A percentile compares a stretch with the other conserved stretches of the same genome.
Conservation (phyloP, 176 grass and related monocot genomes). For the Poa pratensis region DNA sequence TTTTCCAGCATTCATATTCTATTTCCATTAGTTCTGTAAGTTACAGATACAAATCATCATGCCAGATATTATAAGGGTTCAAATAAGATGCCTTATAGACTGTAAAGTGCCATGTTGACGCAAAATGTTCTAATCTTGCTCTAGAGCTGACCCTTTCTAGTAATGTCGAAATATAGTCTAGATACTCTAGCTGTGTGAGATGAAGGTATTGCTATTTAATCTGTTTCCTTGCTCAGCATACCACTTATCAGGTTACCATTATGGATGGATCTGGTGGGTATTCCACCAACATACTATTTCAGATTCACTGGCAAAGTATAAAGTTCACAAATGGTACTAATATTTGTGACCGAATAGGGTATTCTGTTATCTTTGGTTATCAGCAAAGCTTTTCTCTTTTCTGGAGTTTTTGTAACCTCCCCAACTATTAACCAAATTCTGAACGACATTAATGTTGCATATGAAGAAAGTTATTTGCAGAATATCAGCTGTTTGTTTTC, state of each 20-base stretch:
- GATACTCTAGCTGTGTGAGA: neutral
- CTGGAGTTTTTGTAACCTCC: neutral
- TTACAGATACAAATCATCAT: neutral
- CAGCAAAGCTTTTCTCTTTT: neutral
- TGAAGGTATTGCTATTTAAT: constrained; percentile 28
- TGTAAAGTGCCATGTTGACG: neutral
- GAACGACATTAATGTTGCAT: neutral
- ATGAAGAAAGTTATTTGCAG: neutral
- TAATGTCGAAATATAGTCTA: neutral
- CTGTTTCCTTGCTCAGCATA: neutral
- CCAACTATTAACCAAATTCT: neutral
- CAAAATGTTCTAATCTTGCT: neutral
- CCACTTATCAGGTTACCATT: neutral
- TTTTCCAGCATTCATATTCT: constrained; percentile 1
- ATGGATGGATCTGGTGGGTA: neutral
- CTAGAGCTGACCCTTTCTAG: neutral
- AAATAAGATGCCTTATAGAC: neutral
- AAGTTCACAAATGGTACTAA: neutral
- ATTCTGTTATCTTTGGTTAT: neutral
- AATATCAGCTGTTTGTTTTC: constrained; percentile 25
- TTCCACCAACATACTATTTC: neutral
- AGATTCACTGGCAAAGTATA: neutral
- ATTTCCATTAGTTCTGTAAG: neutral
- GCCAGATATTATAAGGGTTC: neutral
- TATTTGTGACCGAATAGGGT: neutral